Conservation (phyloP, 2,329 filamentous ascomycete species). For the Pseudogymnoascus sp. region DNA sequence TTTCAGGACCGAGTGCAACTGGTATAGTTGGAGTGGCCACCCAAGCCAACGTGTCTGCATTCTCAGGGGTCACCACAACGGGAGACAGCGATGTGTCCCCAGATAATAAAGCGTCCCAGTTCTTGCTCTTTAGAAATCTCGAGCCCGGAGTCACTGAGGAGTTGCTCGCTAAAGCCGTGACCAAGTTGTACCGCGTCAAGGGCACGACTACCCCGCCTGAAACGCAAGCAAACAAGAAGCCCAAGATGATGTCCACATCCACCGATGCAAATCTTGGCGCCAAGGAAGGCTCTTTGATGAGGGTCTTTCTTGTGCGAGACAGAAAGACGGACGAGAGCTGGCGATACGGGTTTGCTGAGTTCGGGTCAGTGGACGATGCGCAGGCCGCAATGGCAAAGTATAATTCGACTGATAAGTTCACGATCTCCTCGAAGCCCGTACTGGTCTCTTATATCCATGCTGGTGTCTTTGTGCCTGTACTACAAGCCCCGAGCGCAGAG, state of each 20-base stretch:
- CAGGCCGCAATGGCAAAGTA: constrained; percentile 65
- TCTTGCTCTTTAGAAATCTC: constrained; percentile 65
- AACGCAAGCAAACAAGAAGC: constrained; percentile 31
- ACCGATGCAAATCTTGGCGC: constrained; percentile 52
- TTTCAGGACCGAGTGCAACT: constrained; percentile 26
- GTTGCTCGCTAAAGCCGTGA: constrained; percentile 62
- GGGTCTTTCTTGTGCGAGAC: constrained; percentile 70
- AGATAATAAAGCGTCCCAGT: constrained; percentile 52
- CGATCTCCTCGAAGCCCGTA: constrained; percentile 65
- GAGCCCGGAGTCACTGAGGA: constrained; percentile 64
- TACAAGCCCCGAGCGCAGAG: constrained; percentile 46
- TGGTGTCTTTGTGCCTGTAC: constrained; percentile 73
- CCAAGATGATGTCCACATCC: constrained; percentile 44
- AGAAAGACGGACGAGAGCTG: constrained; percentile 62
- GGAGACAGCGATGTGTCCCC: constrained; percentile 47
- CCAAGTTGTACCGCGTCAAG: constrained; percentile 60
- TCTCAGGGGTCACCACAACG: constrained; percentile 37
- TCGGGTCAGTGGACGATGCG: constrained; percentile 67
- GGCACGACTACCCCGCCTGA: constrained; percentile 27
- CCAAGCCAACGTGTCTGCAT: constrained; percentile 30
- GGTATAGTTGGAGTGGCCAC: constrained; percentile 24
- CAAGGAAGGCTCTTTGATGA: constrained; percentile 62
- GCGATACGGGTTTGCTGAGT: constrained; percentile 79
- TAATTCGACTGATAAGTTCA: constrained; percentile 64
- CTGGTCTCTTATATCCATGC: constrained; percentile 69